Evolutionary conservation across 345 rosid genomes (phyloP), one percentile per base, ranked within the genome.

Genomic region (Carallia pectinifolia): DNA sequence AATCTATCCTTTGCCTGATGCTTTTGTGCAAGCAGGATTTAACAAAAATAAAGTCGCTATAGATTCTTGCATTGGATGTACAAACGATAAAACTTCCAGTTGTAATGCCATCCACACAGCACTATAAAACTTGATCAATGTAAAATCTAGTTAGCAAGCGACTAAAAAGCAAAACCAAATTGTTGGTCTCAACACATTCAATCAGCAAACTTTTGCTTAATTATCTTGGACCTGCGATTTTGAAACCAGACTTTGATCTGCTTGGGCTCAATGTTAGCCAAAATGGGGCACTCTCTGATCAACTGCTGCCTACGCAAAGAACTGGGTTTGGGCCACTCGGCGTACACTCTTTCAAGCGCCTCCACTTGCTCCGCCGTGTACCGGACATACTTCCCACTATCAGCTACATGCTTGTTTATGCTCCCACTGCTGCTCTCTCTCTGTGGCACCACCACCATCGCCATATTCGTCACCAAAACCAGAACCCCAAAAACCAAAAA

Each of bases 231-330:
- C 99, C 99, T 92, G 84, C 98, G 96, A 71, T 96, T 96, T 61
- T 96, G 99, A 71, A 96, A 96, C 99, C 99, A 96, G 75, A 96
- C 98, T 87, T 96, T 96, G 93, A 96, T 96, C 87, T 96, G 99
- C 83, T 92, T 96, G 58, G 99, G 93, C 73, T 96, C 99, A 61
- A 96, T 89, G 83, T 96, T 87, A 73, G 93, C 75, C 74, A 96
- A 85, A 81, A 92, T 90, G 76, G 98, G 99, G 76, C 98, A 96
- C 75, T 96, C 99, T 31, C 98, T 88, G 69, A 96, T 90, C 77
- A 96, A 80, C 83, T 96, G 99, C 75, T 92, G 99, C 76, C 99
- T 85, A 8, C 99, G 85, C 79, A 96, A 73, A 58, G 98, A 96
- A 65, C 96, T 96, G 17, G 99, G 99, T 76, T 96, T 96, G 18